Evolutionary conservation across 2,329 filamentous ascomycete species (phyloP), one percentile per base, ranked within the genome.

Genomic region (Didymella pomorum): DNA sequence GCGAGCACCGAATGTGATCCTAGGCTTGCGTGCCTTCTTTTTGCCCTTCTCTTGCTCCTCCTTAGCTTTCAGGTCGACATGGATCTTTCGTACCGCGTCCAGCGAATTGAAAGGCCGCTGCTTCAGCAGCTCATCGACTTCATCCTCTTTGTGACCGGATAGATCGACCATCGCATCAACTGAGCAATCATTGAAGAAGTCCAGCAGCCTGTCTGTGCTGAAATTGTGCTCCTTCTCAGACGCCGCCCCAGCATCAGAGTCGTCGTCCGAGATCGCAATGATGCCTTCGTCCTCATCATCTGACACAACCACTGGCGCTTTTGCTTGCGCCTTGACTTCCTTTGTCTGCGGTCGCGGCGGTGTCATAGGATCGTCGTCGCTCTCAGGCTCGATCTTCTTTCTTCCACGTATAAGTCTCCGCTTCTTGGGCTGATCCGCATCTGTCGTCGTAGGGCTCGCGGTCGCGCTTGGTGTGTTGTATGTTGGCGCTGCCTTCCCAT

Each of bases 141-240:
- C 83, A 6, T 88, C 86, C 64, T 89, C 84, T 33, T 89, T 88
- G 59, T 90, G 87, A 29, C 88, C 88, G 0, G 92, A 92, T 60
- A 97, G 88, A 66, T 96, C 93, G 1, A 90, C 86, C 41, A 99
- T 84, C 56, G 94, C 91, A 33, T 89, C 85, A 10, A 86, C 80
- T 5, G 87, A 86, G 73, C 91, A 95, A 0, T 83, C 87, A 71
- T 98, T 98, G 76, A 99, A 88, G 70, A 93, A 96, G 8, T 87
- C 84, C 26, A 98, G 80, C 7, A 97, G 85, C 54, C 83, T 83
- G 4, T 70, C 71, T 28, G 86, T 82, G 39, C 86, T 73, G 28
- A 73, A 66, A 18, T 48, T 59, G 25, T 63, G 68, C 10, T 76
- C 71, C 14, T 58, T 63, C 7, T 60, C 68, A 25, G 60, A 64